Conservation (phyloP, 352 stramenopile genomes). For the Stramenopiles sp. region DNA sequence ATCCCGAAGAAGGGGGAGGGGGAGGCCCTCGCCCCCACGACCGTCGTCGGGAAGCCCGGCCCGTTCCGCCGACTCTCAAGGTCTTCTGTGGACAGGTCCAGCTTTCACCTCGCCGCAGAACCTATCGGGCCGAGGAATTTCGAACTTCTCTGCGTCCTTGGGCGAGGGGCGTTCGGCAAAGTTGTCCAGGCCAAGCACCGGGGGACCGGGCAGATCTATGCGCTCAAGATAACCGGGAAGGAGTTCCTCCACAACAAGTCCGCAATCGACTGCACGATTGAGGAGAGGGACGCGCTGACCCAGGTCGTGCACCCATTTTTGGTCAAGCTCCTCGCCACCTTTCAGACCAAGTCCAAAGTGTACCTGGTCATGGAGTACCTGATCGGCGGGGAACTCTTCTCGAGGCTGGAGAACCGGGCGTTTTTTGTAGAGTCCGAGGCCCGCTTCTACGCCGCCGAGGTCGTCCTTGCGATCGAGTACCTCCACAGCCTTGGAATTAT, state of each 20-base stretch:
- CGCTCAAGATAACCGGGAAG: conserved; percentile 53
- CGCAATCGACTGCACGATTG: conserved; percentile 45
- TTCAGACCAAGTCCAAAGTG: conserved; percentile 50
- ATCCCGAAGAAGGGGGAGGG: too few relatives aligned
- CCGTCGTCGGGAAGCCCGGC: too few relatives aligned
- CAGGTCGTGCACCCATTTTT: conserved; percentile 59
- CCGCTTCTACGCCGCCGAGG: conserved; percentile 54
- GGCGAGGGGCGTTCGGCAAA: conserved; percentile 54
- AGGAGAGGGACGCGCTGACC: conserved; percentile 57
- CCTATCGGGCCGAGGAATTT: conserved; percentile 44
- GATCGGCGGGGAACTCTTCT: conserved; percentile 41
- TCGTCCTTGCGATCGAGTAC: conserved; percentile 50
- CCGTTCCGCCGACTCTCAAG: too few relatives aligned
- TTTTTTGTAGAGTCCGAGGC: conserved; percentile 53
- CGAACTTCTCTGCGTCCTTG: conserved; percentile 52
- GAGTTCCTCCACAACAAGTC: conserved; percentile 61
- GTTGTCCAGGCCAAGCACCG: conserved; percentile 25
- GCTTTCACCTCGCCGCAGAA: background rate
- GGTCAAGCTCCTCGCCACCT: conserved; percentile 47
- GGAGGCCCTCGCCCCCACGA: too few relatives aligned
- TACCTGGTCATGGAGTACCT: conserved; percentile 57
- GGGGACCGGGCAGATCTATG: conserved; percentile 43
- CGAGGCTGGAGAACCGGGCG: conserved; percentile 39
- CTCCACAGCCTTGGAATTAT: conserved; percentile 50
- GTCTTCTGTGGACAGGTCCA: too few relatives aligned